Conservation (phyloP, 2,329 filamentous ascomycete species). For the Aspergillus versicolor region DNA sequence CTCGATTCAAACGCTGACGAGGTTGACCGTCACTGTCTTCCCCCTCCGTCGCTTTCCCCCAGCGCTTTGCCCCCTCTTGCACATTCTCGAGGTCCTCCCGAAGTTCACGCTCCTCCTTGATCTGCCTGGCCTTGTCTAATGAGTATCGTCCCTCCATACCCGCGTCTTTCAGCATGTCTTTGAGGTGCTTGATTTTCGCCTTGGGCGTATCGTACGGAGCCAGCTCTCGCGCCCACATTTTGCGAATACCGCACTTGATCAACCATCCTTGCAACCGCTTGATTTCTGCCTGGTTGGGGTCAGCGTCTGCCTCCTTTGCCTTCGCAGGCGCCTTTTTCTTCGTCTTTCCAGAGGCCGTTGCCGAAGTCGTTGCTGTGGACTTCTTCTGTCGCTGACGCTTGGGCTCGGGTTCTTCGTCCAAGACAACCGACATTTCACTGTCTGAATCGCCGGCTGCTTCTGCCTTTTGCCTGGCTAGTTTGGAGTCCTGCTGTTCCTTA, state of each 20-base stretch:
- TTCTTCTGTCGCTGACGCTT: constrained; percentile 52
- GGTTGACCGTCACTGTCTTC: constrained; percentile 43
- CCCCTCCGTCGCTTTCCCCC: constrained; percentile 60
- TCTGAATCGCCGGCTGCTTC: constrained; percentile 53
- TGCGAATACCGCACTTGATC: constrained; percentile 85
- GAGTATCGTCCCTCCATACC: constrained; percentile 92
- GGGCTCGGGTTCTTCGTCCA: constrained; percentile 68
- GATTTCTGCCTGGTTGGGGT: constrained; percentile 73
- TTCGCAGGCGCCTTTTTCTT: constrained; percentile 37
- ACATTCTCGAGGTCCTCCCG: constrained; percentile 81
- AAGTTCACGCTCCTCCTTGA: constrained; percentile 84
- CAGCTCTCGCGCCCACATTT: constrained; percentile 85
- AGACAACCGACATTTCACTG: constrained; percentile 70
- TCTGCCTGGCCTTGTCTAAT: constrained; percentile 76
- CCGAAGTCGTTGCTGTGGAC: constrained; percentile 22
- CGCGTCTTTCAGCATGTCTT: constrained; percentile 71
- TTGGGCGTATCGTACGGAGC: constrained; percentile 70
- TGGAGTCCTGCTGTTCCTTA: constrained; percentile 13
- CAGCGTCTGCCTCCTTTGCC: constrained; percentile 47
- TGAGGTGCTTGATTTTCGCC: constrained; percentile 81
- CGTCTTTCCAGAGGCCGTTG: constrained; percentile 20
- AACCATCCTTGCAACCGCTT: constrained; percentile 86
- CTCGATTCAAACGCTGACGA: constrained; percentile 43
- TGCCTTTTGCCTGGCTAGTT: constrained; percentile 25
- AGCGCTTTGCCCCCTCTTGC: constrained; percentile 74